These are phyloP conservation scores for Irpex lacteus DNA, from an alignment of 1,284 basidiomycete species.

Conservation along the genomic window DNA sequence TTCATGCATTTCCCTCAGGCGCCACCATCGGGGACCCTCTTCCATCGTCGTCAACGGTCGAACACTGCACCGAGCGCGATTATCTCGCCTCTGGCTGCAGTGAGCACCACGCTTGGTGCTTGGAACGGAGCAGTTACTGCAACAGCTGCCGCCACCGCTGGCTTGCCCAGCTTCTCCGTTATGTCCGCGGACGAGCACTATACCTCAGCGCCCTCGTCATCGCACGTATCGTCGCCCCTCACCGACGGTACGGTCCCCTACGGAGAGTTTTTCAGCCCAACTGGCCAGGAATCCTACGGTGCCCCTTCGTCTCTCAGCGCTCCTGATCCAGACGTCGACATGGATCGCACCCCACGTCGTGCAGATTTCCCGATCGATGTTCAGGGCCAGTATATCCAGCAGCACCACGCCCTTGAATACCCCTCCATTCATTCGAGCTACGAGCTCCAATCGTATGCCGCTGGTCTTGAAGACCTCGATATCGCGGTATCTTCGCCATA, in stretches of 20 bases:
- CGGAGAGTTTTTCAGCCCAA: neutral
- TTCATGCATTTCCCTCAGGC: constrained; percentile 5
- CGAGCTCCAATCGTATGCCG: constrained; percentile 12
- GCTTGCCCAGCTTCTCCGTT: constrained; percentile 5
- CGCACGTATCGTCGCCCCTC: neutral
- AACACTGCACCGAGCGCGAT: constrained; percentile 14
- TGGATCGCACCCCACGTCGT: constrained; percentile 15
- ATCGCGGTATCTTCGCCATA: constrained; percentile 4
- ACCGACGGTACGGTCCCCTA: constrained; percentile 1
- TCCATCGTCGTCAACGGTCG: constrained; percentile 12
- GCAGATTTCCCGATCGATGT: constrained; percentile 10
- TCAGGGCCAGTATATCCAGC: constrained; percentile 9
- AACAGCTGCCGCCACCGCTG: neutral
- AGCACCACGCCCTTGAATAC: neutral
- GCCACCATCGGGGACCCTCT: neutral
- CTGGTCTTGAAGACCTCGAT: constrained; percentile 12
- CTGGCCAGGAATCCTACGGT: neutral
- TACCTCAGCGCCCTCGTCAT: neutral
- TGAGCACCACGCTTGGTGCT: constrained; percentile 25
- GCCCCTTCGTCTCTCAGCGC: constrained; percentile 1
- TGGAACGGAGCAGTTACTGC: constrained; percentile 23
- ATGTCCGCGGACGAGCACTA: neutral
- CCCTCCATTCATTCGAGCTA: constrained; percentile 1
- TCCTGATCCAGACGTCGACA: constrained; percentile 4
- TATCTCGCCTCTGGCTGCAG: constrained; percentile 20